Conservation (phyloP, 192 early-diverging fungal species). For the Coemansia sp. region DNA sequence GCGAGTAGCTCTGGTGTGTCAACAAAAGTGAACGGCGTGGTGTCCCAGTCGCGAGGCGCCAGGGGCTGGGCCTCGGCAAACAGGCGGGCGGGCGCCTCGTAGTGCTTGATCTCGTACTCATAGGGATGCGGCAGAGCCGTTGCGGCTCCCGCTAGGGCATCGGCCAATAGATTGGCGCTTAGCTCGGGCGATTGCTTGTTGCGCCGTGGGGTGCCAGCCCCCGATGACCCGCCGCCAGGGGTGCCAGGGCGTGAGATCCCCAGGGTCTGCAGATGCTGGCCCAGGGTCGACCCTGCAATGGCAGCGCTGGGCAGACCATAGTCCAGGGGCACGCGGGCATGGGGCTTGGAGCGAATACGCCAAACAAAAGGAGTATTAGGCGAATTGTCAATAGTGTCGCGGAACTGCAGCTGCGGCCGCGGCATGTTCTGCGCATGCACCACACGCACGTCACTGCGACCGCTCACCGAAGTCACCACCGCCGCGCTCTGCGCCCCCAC, state of each 20-base stretch:
- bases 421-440: slow-evolving; percentile 71
- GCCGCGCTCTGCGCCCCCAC: slow-evolving; percentile 36
- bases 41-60: slow-evolving; percentile 63
- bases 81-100: slow-evolving; percentile 71
- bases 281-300: slow-evolving; percentile 25
- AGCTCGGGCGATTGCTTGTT: not conserved
- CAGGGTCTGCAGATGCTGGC: slow-evolving; percentile 31
- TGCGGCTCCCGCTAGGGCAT: not conserved
- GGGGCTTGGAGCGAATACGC: slow-evolving; percentile 79
- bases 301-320: slow-evolving; percentile 48
- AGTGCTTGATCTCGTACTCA: slow-evolving; percentile 79
- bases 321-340: slow-evolving; percentile 76
- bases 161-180: not conserved
- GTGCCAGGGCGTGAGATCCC: slow-evolving; percentile 35
- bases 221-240: not conserved
- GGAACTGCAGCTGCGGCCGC: slow-evolving; percentile 86
- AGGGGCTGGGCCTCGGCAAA: slow-evolving; percentile 56
- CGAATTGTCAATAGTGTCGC: slow-evolving; percentile 87
- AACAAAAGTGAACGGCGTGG: slow-evolving; percentile 76
- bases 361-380: slow-evolving; percentile 68
- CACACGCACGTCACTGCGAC: slow-evolving; percentile 55
- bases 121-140: slow-evolving; percentile 78
- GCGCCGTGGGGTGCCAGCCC: slow-evolving; percentile 2
- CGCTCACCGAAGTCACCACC: slow-evolving; percentile 25
- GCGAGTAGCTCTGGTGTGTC: slow-evolving; percentile 70